Evolutionary conservation across 306 rosid genomes (phyloP).

Genomic region (Malus asiatica): DNA sequence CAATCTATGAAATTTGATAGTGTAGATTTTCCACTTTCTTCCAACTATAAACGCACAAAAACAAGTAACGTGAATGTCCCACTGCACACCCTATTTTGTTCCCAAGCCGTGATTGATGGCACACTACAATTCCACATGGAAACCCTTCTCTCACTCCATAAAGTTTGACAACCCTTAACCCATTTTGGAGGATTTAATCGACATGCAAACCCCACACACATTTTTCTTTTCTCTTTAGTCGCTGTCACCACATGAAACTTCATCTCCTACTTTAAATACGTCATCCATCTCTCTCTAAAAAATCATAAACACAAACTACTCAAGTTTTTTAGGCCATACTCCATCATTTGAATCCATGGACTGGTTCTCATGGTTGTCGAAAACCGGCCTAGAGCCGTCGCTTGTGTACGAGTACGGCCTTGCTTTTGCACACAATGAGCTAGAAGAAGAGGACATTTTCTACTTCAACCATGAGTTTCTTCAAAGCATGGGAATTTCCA

Average conservation of each 20-base stretch:
- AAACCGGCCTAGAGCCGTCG: slow-evolving; percentile 63
- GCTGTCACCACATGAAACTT: slow-evolving; percentile 16
- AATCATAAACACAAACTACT: not conserved
- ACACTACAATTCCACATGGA: slow-evolving; percentile 26
- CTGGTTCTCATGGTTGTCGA: slow-evolving; percentile 95
- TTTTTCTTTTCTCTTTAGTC: slow-evolving; percentile 37
- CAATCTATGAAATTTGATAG: no score
- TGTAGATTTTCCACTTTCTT: slow-evolving; percentile 11
- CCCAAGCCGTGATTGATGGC: slow-evolving; percentile 58
- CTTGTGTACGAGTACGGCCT: slow-evolving; percentile 81
- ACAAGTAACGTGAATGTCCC: slow-evolving; percentile 18
- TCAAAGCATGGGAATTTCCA: slow-evolving; percentile 92
- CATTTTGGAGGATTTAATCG: slow-evolving; percentile 49
- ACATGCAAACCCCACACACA: slow-evolving; percentile 37
- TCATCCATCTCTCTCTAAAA: not conserved
- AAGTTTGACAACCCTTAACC: slow-evolving; percentile 13
- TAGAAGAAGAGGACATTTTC: slow-evolving; percentile 71
- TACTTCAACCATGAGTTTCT: slow-evolving; percentile 96
- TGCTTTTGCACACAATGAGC: slow-evolving; percentile 72
- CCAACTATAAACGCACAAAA: slow-evolving; percentile 20
- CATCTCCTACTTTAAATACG: slow-evolving; percentile 16
- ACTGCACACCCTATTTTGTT: slow-evolving; percentile 14
- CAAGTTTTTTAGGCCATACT: not conserved
- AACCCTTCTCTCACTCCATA: slow-evolving; percentile 31
- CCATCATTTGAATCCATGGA: slow-evolving; percentile 50